phyloP scores from a whole-genome alignment of 192 early-diverging fungal genomes.

The Dissophora globulifera region DNA sequence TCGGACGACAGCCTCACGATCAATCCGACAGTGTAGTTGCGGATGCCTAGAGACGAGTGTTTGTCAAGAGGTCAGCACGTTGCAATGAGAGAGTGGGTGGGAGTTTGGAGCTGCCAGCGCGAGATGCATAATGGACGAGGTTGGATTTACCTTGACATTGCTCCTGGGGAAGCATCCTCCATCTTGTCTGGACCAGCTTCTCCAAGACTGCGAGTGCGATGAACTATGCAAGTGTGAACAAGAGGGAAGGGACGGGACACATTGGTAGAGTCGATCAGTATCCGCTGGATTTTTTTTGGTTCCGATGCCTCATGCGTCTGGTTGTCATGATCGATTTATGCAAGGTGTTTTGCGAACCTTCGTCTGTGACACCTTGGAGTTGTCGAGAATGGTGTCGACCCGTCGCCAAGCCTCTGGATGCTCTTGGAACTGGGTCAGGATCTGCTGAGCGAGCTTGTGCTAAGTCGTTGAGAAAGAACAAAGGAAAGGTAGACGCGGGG shows the following conservation, averaged over 20 bases:
- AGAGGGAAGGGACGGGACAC: too few species aligned
- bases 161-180: conserved; percentile 90
- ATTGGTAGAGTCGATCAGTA: too few species aligned
- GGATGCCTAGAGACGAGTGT: conserved; percentile 72
- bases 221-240: conserved; percentile 64
- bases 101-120: too few species aligned
- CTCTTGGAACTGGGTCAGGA: conserved; percentile 93
- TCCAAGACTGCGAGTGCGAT: conserved; percentile 94
- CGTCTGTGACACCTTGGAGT: conserved; percentile 77
- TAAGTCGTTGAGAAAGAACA: conserved; percentile 41
- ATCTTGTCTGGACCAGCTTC: conserved; percentile 93
- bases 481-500: too few species aligned
- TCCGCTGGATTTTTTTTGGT: too few species aligned
- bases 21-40: conserved; percentile 92
- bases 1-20: conserved; percentile 92
- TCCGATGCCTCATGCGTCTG: too few species aligned
- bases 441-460: conserved; percentile 86
- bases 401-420: conserved; percentile 95
- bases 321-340: too few species aligned
- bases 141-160: conserved; percentile 82
- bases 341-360: conserved; percentile 80
- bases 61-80: too few species aligned
- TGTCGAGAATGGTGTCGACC: conserved; percentile 91
- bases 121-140: too few species aligned
- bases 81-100: too few species aligned